A percentile compares a stretch with the other conserved stretches of the same genome.
Conservation (phyloP, 306 rosid genomes). For the Pyrus communis region DNA sequence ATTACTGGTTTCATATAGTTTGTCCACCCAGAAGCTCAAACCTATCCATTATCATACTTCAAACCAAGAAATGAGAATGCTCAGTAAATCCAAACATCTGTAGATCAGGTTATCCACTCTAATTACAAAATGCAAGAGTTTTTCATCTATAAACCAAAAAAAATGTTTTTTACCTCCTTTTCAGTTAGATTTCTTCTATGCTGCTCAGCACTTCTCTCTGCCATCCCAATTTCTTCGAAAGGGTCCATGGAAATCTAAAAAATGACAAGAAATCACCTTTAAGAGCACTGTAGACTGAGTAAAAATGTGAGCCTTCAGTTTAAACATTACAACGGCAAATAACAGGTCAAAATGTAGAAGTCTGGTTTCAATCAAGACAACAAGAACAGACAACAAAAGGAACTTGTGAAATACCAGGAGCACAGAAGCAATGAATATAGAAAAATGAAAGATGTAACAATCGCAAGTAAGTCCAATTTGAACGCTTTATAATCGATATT, state of each 20-base stretch:
- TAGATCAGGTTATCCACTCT: not conserved
- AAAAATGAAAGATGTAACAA: not conserved
- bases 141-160: not conserved
- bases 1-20: not conserved
- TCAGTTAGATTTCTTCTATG: conserved; percentile 71
- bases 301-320: conserved; percentile 3
- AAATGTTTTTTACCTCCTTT: conserved; percentile 56
- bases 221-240: conserved; percentile 80
- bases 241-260: conserved; percentile 76
- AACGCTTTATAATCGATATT: not conserved
- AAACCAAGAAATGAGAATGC: not conserved
- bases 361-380: not conserved
- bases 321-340: conserved; percentile 5
- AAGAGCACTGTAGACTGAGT: conserved; percentile 12
- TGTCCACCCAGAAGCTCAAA: not conserved
- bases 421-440: not conserved
- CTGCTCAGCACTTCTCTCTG: conserved; percentile 65
- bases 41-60: not conserved
- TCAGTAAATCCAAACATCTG: not conserved
- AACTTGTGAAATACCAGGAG: not conserved
- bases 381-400: not conserved
- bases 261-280: not conserved
- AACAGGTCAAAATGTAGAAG: not conserved
- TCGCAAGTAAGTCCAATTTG: not conserved
- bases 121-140: not conserved